These are phyloP conservation scores for Suhomyces tanzawaensis DNA, from an alignment of 805 yeast genomes.

Conservation along the genomic window DNA sequence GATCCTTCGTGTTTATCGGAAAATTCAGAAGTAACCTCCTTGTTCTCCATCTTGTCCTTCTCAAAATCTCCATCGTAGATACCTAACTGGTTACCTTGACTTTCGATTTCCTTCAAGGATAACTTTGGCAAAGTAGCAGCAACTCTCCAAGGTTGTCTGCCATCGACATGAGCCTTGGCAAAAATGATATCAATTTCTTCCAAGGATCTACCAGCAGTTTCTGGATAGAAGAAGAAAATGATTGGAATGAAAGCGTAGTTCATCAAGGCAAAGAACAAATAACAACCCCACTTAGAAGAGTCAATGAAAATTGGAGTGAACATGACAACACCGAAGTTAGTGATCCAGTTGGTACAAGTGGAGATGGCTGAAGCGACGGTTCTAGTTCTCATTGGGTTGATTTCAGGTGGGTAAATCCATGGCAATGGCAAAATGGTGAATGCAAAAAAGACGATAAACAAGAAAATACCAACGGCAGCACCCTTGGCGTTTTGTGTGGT, in stretches of 20 bases:
- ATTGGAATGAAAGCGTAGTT: conserved; percentile 47
- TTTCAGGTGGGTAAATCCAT: conserved; percentile 38
- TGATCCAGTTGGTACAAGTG: conserved; percentile 36
- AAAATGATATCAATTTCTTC: conserved; percentile 56
- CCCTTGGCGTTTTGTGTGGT: conserved; percentile 22
- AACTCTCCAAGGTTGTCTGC: conserved; percentile 58
- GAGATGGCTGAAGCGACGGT: conserved; percentile 34
- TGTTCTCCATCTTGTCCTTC: conserved; percentile 34
- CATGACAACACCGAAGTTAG: conserved; percentile 38
- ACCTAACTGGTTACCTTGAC: conserved; percentile 58
- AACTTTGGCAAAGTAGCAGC: conserved; percentile 63
- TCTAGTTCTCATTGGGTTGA: conserved; percentile 37
- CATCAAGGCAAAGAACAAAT: conserved; percentile 26
- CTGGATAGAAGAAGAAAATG: conserved; percentile 49
- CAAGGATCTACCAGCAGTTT: conserved; percentile 43
- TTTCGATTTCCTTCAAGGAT: conserved; percentile 55
- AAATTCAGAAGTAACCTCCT: conserved; percentile 26
- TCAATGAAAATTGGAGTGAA: conserved; percentile 33
- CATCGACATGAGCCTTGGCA: conserved; percentile 60
- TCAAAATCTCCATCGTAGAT: conserved; percentile 44
- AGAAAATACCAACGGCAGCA: conserved; percentile 35
- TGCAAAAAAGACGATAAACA: conserved; percentile 29
- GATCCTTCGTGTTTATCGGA: conserved; percentile 9
- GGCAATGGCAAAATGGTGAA: conserved; percentile 36
- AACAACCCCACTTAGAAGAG: conserved; percentile 24